Base-by-base conservation (phyloP, 2,329 filamentous ascomycete species). In the Verticillium dahliae region DNA sequence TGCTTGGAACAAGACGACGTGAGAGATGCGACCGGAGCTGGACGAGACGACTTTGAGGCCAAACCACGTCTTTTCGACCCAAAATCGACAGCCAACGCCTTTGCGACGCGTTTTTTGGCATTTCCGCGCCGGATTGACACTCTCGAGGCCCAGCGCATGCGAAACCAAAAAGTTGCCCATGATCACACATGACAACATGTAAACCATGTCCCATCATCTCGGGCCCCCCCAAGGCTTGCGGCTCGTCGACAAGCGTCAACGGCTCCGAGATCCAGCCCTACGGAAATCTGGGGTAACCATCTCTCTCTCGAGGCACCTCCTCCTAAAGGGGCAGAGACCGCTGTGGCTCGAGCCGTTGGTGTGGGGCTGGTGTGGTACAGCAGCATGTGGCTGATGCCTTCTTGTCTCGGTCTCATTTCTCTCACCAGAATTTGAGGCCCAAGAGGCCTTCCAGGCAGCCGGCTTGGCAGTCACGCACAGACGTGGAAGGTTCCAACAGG, bases 181-280 rank as follows among this genome's bases (percentile, higher is more conserved):
- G 11, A 22, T 50, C n/a, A 13, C 10, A 7, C 45, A 11, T 50
- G n/a, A 22, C 45, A 50, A 50, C 22, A 45, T 31, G 56, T 15
- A 59, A 22, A 59, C 39, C 58, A 54, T 50, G 27, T 37, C 14
- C 56, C 56, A 58, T 41, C 56, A 58, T 41, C 41, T 34, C 41
- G 39, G 57, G 57, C 18, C 18, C 18, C 18, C 14, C 39, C 58
- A 50, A 41, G 39, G 35, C 59, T 56, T 60, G 38, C 39, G 33
- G 56, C 37, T 57, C 50, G 54, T 63, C 55, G 56, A 58, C 58
- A 58, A 65, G 60, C 63, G 63, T 65, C 61, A 58, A 39, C 56
- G 58, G 52, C n/a, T 60, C 56, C 60, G 58, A 56, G 50, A 60
- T 65, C 45, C 63, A 65, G 63, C 63, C 63, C 63, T 65, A 65